Evolutionary conservation across 1,284 basidiomycete genomes (phyloP).

Genomic region (Coniophora puteana): DNA sequence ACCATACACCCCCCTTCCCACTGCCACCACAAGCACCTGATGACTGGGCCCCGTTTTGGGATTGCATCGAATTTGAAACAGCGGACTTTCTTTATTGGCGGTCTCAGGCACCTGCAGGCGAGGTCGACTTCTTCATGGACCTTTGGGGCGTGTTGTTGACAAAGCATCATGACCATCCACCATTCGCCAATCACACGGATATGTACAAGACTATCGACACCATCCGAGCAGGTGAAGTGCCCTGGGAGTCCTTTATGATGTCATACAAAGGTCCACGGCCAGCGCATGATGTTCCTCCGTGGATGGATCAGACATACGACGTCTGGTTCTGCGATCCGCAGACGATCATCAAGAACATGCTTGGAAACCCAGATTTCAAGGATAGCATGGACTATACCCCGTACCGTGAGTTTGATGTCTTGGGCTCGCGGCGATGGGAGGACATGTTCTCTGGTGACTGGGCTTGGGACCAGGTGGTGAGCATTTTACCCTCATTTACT

Average conservation of each 20-base stretch:
- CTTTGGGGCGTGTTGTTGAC: conserved; percentile 19
- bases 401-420: conserved; percentile 9
- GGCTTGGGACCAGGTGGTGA: conserved; percentile 4
- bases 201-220: conserved; percentile 7
- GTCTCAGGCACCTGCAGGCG: conserved; percentile 19
- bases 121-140: conserved; percentile 24
- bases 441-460: conserved; percentile 13
- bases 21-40: no score
- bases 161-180: background rate
- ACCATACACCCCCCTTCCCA: no score
- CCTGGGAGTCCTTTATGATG: conserved; percentile 4
- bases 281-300: background rate
- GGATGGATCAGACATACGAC: conserved; percentile 6
- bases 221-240: conserved; percentile 1
- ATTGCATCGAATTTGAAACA: conserved; percentile 5
- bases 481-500: conserved; percentile 1
- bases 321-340: conserved; percentile 7
- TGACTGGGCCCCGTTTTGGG: conserved; percentile 9
- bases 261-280: background rate
- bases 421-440: background rate
- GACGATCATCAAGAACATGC: no score
- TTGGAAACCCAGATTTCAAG: conserved; percentile 20
- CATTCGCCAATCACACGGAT: conserved; percentile 1
- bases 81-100: conserved; percentile 14
- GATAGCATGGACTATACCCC: conserved; percentile 18